phyloP scores from a whole-genome alignment of 352 stramenopile genomes.

The Phytophthora sojae region DNA sequence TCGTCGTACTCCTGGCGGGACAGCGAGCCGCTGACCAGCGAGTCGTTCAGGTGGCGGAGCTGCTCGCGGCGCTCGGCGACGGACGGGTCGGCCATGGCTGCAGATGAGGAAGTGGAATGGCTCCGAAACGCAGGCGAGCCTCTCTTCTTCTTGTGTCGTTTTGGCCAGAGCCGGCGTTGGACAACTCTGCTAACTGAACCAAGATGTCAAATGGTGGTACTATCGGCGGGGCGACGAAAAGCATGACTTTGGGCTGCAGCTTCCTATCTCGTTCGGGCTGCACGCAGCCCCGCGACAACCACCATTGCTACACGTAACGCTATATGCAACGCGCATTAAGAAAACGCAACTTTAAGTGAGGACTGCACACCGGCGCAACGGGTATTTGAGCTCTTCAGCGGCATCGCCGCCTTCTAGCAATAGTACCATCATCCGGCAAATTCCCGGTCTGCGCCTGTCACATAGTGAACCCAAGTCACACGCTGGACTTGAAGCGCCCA shows the following conservation, averaged over 20 bases:
- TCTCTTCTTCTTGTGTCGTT: not conserved
- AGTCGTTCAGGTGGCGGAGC: constrained; percentile 46
- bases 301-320: not conserved
- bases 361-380: not conserved
- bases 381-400: not conserved
- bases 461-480: constrained; percentile 25
- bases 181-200: constrained; percentile 17
- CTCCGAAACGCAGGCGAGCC: no score
- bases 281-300: no score
- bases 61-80: constrained; percentile 34
- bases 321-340: not conserved
- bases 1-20: constrained; percentile 51
- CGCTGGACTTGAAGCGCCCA: constrained; percentile 21
- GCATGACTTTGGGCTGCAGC: not conserved
- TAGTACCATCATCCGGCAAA: not conserved
- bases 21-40: constrained; percentile 40
- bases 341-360: not conserved
- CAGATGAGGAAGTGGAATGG: constrained; percentile 11
- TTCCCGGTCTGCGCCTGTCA: not conserved
- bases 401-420: not conserved
- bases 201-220: not conserved
- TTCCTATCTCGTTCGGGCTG: not conserved
- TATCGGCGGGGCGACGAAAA: not conserved
- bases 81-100: constrained; percentile 21
- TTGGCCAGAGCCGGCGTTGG: not conserved